phyloP scores from a whole-genome alignment of 257 asterid species.

The Craterostigma plantagineum region DNA sequence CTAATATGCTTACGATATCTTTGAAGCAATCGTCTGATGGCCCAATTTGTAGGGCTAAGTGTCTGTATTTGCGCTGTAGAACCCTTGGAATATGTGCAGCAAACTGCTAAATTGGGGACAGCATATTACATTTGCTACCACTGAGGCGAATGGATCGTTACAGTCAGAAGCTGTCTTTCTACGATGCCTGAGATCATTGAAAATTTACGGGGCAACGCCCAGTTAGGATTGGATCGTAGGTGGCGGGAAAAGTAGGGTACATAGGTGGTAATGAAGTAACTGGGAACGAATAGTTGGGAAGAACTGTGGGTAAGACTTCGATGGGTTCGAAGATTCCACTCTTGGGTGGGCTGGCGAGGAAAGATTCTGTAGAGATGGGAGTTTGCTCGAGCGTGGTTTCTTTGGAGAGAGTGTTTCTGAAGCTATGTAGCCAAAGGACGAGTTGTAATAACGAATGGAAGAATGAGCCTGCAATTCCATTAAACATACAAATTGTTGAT shows the following conservation, averaged over 20 bases:
- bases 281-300: conserved; percentile 59
- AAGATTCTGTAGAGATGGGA: conserved; percentile 28
- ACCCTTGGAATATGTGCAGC: conserved; percentile 90
- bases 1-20: conserved; percentile 86
- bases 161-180: conserved; percentile 87
- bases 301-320: conserved; percentile 74
- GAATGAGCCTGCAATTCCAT: too few species aligned
- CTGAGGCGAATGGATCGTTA: conserved; percentile 53
- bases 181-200: conserved; percentile 55
- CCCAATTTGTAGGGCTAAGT: conserved; percentile 53
- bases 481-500: too few species aligned
- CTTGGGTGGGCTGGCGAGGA: conserved; percentile 52
- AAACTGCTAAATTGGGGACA: conserved; percentile 90
- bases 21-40: conserved; percentile 86
- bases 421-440: too few species aligned
- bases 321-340: conserved; percentile 68
- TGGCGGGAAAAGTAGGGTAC: conserved; percentile 74
- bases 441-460: too few species aligned
- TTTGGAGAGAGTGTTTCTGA: too few species aligned
- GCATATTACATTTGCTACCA: conserved; percentile 85
- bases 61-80: conserved; percentile 43
- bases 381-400: background rate
- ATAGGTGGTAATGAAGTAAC: conserved; percentile 66
- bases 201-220: conserved; percentile 93
- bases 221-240: conserved; percentile 74